Percentiles rank a stretch among this genome's conserved stretches.
These are phyloP conservation scores for Tagetes erecta DNA, from an alignment of 129 eudicot genomes.

Conservation along the genomic window DNA sequence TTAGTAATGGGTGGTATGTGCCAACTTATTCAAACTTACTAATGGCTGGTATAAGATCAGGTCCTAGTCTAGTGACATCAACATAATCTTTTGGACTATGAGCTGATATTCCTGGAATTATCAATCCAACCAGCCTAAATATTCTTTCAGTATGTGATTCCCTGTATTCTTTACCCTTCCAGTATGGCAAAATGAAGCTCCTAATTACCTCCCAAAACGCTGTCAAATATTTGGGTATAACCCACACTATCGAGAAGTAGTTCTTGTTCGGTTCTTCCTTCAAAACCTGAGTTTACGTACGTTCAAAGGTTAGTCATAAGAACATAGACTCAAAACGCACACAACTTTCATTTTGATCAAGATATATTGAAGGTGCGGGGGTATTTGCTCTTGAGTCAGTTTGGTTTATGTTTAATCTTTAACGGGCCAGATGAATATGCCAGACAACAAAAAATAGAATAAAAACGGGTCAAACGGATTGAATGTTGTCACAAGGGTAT, in stretches of 20 bases:
- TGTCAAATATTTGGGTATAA: constrained; percentile 51
- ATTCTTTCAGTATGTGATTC: constrained; percentile 49
- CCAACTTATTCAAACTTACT: constrained; percentile 4
- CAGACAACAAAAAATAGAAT: neutral
- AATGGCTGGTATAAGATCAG: constrained; percentile 30
- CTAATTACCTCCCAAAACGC: constrained; percentile 71
- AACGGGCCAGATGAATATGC: neutral
- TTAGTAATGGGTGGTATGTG: constrained; percentile 2
- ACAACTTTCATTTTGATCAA: neutral
- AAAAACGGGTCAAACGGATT: neutral
- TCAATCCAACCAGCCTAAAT: constrained; percentile 48
- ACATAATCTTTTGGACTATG: constrained; percentile 66
- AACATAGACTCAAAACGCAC: neutral
- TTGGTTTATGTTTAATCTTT: neutral
- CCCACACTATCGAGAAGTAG: constrained; percentile 63
- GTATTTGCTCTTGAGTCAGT: neutral
- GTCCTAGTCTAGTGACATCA: constrained; percentile 54
- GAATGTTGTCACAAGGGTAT: neutral
- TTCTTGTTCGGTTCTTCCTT: constrained; percentile 85
- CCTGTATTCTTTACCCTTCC: constrained; percentile 50
- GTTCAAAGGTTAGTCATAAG: neutral
- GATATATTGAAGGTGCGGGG: neutral
- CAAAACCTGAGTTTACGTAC: constrained; percentile 33
- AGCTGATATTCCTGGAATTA: constrained; percentile 64
- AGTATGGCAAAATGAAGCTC: constrained; percentile 59